Evolutionary conservation across 2,329 filamentous ascomycete genomes (phyloP).

Genomic region (Mycocentrospora acerina): DNA sequence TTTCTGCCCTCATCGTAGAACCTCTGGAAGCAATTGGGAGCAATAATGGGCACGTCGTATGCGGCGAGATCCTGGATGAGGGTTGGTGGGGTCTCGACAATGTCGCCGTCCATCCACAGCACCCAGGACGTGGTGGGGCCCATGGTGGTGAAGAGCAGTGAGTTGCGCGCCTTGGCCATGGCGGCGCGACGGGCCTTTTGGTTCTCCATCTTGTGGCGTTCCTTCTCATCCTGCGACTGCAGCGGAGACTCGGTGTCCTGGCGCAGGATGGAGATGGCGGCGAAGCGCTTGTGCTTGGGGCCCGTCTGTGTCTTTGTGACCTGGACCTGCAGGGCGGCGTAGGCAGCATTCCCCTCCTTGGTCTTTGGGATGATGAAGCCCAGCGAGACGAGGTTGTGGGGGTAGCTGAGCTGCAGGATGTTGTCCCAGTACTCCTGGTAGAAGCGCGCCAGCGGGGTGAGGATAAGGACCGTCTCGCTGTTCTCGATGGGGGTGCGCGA

Average conservation of each 20-base stretch:
- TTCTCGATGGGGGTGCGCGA: constrained; percentile 74
- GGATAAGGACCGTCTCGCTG: constrained; percentile 81
- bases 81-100: constrained; percentile 80
- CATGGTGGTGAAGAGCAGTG: constrained; percentile 89
- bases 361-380: constrained; percentile 96
- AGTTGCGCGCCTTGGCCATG: constrained; percentile 94
- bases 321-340: constrained; percentile 76
- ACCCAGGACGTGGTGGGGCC: constrained; percentile 94
- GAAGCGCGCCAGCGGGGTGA: constrained; percentile 91
- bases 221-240: constrained; percentile 76
- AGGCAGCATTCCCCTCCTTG: constrained; percentile 86
- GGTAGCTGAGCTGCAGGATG: constrained; percentile 77
- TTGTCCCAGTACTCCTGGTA: constrained; percentile 97
- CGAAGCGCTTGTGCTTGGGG: constrained; percentile 78
- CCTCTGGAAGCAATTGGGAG: constrained; percentile 92
- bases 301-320: constrained; percentile 85
- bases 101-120: constrained; percentile 90
- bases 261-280: constrained; percentile 88
- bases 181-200: constrained; percentile 83
- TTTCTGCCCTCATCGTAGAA: constrained; percentile 70
- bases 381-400: constrained; percentile 90
- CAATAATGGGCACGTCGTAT: constrained; percentile 88
- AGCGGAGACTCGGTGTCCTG: constrained; percentile 91
- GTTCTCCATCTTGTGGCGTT: constrained; percentile 87
- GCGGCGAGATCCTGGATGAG: constrained; percentile 89